Evolutionary conservation across 345 rosid species (phyloP).

Genomic region (Linum tenue): DNA sequence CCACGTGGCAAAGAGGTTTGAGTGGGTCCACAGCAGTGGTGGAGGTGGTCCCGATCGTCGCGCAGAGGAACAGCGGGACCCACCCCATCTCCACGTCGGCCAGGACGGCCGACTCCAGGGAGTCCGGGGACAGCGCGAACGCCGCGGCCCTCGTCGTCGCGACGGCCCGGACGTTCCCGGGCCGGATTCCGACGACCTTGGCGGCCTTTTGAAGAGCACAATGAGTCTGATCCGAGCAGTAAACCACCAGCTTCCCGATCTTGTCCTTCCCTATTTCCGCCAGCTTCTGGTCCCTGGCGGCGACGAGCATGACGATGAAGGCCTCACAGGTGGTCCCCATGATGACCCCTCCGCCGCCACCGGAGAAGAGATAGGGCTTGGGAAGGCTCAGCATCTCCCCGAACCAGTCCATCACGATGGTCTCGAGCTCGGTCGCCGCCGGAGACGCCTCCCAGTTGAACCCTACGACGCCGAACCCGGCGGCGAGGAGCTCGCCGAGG

Average conservation of each 20-base stretch:
- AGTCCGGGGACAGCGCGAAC: conserved; percentile 18
- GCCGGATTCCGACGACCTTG: conserved; percentile 16
- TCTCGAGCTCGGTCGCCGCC: conserved; percentile 28
- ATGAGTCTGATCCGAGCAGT: conserved; percentile 14
- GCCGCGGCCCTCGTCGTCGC: conserved; percentile 18
- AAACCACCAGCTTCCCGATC: conserved; percentile 7
- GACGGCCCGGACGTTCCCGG: conserved; percentile 11
- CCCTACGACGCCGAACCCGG: conserved; percentile 20
- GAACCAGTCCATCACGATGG: neutral
- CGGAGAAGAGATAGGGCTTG: conserved; percentile 9
- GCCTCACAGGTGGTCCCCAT: conserved; percentile 19
- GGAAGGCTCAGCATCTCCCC: conserved; percentile 17
- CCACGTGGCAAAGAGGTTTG: conserved; percentile 13
- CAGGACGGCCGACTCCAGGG: conserved; percentile 3
- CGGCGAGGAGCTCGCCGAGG: conserved; percentile 23
- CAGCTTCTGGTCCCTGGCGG: conserved; percentile 14
- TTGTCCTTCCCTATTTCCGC: conserved; percentile 1
- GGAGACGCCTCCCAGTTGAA: conserved; percentile 28
- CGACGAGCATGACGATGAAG: conserved; percentile 10
- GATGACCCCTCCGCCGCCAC: conserved; percentile 15
- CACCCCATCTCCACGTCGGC: conserved; percentile 15
- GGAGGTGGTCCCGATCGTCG: conserved; percentile 21
- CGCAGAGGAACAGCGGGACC: conserved; percentile 23
- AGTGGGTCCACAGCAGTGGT: conserved; percentile 25
- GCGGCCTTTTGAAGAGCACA: conserved; percentile 13